phyloP scores from a whole-genome alignment of 805 yeast genomes.

The Hanseniaspora thailandica region DNA sequence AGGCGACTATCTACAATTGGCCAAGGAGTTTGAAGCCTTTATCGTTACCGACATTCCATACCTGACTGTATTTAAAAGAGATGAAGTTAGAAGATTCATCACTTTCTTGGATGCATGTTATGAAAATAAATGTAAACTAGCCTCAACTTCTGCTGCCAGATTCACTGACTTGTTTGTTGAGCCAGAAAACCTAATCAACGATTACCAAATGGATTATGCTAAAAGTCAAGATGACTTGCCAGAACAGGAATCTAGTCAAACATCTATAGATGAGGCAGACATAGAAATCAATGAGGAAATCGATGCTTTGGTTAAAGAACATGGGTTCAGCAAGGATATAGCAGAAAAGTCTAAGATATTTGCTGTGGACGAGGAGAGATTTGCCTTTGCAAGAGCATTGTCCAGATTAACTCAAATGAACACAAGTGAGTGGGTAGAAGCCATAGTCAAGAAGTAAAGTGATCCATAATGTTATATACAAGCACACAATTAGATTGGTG shows the following conservation, averaged over 20 bases:
- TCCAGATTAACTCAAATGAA: constrained; percentile 89
- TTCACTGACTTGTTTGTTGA: constrained; percentile 79
- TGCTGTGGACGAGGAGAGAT: constrained; percentile 85
- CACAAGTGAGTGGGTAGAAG: constrained; percentile 79
- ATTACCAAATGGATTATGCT: constrained; percentile 27
- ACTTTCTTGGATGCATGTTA: constrained; percentile 93
- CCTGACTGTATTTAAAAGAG: constrained; percentile 64
- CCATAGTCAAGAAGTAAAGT: constrained; percentile 11
- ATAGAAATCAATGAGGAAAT: constrained; percentile 28
- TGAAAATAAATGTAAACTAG: constrained; percentile 77
- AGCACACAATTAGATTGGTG: background rate
- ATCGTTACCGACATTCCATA: constrained; percentile 91
- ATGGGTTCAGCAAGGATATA: constrained; percentile 62
- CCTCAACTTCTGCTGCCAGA: constrained; percentile 79
- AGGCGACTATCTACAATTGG: constrained; percentile 82
- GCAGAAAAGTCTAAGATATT: constrained; percentile 66
- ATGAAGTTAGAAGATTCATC: constrained; percentile 79
- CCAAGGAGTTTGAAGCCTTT: constrained; percentile 60
- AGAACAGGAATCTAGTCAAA: constrained; percentile 1
- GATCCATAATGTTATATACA: background rate
- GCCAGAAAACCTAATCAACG: constrained; percentile 43
- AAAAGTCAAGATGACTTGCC: constrained; percentile 20
- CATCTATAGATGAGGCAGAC: constrained; percentile 23
- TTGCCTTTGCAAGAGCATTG: constrained; percentile 92
- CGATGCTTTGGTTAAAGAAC: constrained; percentile 57